Evolutionary conservation across 1,284 basidiomycete species (phyloP).

Genomic region (Cystobasidium sp.): DNA sequence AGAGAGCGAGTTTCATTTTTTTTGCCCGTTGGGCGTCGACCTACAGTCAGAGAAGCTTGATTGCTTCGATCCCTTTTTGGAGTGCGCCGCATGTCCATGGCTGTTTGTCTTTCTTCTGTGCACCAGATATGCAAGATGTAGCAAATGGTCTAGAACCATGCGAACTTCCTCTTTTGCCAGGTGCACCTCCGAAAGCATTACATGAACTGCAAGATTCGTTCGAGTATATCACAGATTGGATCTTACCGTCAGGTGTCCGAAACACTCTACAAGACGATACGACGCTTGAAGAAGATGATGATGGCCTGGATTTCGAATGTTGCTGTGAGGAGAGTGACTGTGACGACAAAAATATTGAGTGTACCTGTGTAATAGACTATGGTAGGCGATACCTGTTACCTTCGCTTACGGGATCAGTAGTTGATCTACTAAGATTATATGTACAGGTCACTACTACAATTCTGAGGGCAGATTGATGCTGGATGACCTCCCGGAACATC

Average conservation of each 20-base stretch:
- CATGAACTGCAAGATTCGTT: background rate
- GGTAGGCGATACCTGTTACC: slow-evolving; percentile 1
- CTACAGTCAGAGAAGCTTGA: background rate
- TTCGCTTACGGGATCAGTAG: background rate
- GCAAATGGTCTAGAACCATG: slow-evolving; percentile 1
- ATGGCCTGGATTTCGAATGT: background rate
- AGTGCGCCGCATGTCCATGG: background rate
- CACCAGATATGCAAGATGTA: slow-evolving; percentile 11
- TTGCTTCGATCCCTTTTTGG: background rate
- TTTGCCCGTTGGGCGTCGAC: background rate
- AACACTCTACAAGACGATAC: background rate
- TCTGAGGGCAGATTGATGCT: slow-evolving; percentile 1
- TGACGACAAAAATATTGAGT: slow-evolving; percentile 19
- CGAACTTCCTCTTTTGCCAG: slow-evolving; percentile 6
- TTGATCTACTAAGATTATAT: background rate
- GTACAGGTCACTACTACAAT: slow-evolving; percentile 32
- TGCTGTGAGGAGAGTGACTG: background rate
- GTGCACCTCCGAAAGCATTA: background rate
- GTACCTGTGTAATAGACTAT: slow-evolving; percentile 28
- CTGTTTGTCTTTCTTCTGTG: background rate
- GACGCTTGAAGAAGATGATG: background rate
- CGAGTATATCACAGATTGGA: slow-evolving; percentile 14
- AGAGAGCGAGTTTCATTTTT: background rate
- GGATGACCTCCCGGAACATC: slow-evolving; percentile 12
- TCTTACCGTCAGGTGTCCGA: slow-evolving; percentile 12